phyloP scores from a whole-genome alignment of 179 eudicot genomes.

The Carnegiea gigantea region DNA sequence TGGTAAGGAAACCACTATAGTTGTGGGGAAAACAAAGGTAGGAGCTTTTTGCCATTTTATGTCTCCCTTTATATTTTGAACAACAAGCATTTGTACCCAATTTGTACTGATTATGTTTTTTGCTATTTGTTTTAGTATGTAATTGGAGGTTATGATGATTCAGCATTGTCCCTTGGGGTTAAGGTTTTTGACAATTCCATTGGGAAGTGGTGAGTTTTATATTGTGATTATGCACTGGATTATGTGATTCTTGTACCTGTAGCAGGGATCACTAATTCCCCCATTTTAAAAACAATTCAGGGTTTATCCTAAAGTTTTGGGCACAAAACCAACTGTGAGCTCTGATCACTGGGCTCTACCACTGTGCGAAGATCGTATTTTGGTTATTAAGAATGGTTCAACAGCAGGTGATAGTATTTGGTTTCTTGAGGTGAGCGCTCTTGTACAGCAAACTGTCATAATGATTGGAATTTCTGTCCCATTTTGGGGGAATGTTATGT shows the following conservation, averaged over 20 bases:
- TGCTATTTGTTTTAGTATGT: constrained; percentile 48
- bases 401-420: constrained; percentile 55
- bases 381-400: constrained; percentile 59
- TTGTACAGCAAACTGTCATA: neutral
- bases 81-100: neutral
- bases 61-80: neutral
- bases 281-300: constrained; percentile 33
- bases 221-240: neutral
- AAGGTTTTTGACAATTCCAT: constrained; percentile 50
- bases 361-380: constrained; percentile 52
- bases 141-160: constrained; percentile 58
- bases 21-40: constrained; percentile 62
- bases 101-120: constrained; percentile 5
- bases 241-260: neutral
- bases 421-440: constrained; percentile 79
- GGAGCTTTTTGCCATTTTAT: neutral
- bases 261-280: constrained; percentile 10
- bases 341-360: constrained; percentile 55
- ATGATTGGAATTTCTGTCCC: neutral
- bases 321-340: constrained; percentile 54
- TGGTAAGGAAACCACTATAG: constrained; percentile 44
- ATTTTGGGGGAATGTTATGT: too few species aligned
- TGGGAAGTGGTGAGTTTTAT: constrained; percentile 51
- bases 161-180: constrained; percentile 46
- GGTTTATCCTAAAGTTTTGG: constrained; percentile 65